Conservation (phyloP, 1,284 basidiomycete genomes). For the Mycena sp. region DNA sequence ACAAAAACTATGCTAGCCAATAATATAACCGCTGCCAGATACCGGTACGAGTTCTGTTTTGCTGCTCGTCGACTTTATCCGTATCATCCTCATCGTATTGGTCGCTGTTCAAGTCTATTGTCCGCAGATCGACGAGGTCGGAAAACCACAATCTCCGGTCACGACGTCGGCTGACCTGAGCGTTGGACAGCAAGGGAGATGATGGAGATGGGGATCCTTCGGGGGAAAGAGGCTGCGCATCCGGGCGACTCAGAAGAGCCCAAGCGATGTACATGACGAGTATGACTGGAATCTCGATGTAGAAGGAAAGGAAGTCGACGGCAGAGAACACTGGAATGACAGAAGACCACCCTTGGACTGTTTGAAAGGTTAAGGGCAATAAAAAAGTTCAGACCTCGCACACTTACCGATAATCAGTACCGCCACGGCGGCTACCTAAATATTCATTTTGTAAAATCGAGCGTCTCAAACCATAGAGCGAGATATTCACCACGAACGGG, state of each 20-base stretch:
- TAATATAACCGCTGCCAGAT: slow-evolving; percentile 66
- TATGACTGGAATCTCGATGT: slow-evolving; percentile 76
- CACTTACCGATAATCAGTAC: slow-evolving; percentile 70
- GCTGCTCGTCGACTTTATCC: slow-evolving; percentile 49
- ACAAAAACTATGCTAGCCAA: slow-evolving; percentile 54
- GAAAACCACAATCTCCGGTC: slow-evolving; percentile 40
- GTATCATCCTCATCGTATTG: slow-evolving; percentile 60
- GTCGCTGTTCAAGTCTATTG: slow-evolving; percentile 64
- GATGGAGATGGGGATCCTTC: slow-evolving; percentile 9
- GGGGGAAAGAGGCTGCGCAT: background rate
- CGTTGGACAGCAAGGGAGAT: slow-evolving; percentile 6
- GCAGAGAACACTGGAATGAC: slow-evolving; percentile 68
- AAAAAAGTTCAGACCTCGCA: slow-evolving; percentile 1
- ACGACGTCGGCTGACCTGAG: background rate
- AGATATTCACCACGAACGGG: slow-evolving; percentile 65
- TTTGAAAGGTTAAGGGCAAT: slow-evolving; percentile 12
- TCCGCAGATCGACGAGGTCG: slow-evolving; percentile 65
- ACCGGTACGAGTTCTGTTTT: slow-evolving; percentile 50
- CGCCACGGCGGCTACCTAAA: slow-evolving; percentile 61
- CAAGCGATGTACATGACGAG: slow-evolving; percentile 70
- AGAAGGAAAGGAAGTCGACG: slow-evolving; percentile 77
- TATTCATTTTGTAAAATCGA: background rate
- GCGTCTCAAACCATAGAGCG: background rate
- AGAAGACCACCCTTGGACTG: slow-evolving; percentile 87
- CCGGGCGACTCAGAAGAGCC: slow-evolving; percentile 50